Percentiles rank a stretch among this genome's conserved stretches.
Evolutionary conservation across 2,329 filamentous ascomycete species (phyloP).

Genomic region (Akanthomyces lecanii): DNA sequence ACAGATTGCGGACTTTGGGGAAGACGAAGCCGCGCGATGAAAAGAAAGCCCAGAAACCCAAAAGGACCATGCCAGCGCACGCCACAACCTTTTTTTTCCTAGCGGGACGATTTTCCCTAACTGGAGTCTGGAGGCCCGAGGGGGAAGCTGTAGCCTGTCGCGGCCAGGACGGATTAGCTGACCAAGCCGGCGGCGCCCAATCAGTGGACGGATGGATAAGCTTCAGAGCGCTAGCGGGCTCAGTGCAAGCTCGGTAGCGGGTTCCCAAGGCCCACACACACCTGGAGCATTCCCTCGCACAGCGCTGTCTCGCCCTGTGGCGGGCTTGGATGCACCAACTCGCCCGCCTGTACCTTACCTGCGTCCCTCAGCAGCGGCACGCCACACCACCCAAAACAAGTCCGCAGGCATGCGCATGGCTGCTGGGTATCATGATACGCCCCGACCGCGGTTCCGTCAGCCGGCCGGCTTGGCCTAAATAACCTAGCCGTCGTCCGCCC

Average conservation of each 20-base stretch:
- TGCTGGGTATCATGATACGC: slow-evolving; percentile 4
- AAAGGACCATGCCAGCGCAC: neutral
- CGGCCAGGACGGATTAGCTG: neutral
- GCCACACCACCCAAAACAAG: neutral
- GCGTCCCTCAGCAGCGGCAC: neutral
- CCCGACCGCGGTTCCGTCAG: neutral
- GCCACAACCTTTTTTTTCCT: neutral
- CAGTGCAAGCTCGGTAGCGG: neutral
- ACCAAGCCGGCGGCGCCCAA: neutral
- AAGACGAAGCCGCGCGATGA: neutral
- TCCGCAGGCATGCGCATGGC: neutral
- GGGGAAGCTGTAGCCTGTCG: neutral
- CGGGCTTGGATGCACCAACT: neutral
- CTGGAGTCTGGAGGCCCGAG: neutral
- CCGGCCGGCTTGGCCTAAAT: slow-evolving; percentile 5
- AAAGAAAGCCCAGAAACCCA: neutral
- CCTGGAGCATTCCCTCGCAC: neutral
- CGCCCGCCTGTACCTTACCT: neutral
- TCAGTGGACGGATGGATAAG: neutral
- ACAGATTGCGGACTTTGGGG: slow-evolving; percentile 8
- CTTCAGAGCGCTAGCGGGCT: neutral
- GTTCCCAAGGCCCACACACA: neutral
- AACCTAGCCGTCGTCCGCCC: neutral
- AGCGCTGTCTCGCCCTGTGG: neutral
- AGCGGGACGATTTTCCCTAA: neutral